Conservation (phyloP, 1,284 basidiomycete genomes). For the Apiotrichum sp. region DNA sequence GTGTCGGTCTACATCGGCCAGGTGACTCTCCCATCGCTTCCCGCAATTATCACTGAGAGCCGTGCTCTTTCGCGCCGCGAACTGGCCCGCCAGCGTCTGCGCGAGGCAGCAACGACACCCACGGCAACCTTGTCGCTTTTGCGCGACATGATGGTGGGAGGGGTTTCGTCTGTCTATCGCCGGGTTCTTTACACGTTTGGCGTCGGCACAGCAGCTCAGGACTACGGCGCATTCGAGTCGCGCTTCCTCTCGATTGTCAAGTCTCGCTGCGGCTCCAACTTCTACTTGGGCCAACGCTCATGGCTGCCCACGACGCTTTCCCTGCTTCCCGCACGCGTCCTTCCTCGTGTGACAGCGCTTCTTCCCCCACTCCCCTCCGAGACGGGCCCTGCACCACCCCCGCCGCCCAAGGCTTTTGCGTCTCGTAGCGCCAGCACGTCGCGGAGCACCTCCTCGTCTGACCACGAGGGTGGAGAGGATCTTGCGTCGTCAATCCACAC, state of each 20-base stretch:
- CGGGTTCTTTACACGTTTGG: constrained; percentile 22
- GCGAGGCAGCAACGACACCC: constrained; percentile 15
- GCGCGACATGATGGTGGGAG: constrained; percentile 21
- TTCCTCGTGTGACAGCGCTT: constrained; percentile 21
- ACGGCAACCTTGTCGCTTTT: constrained; percentile 27
- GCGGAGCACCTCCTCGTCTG: constrained; percentile 18
- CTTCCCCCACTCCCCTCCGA: constrained; percentile 27
- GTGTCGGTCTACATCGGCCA: constrained; percentile 39
- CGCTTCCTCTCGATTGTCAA: constrained; percentile 30
- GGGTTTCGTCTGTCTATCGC: constrained; percentile 1
- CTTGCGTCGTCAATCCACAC: constrained; percentile 38
- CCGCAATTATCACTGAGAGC: constrained; percentile 29
- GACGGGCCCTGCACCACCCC: constrained; percentile 25
- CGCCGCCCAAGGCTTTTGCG: constrained; percentile 11
- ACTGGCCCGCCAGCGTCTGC: constrained; percentile 26
- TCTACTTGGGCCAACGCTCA: constrained; percentile 30
- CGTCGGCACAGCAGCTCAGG: constrained; percentile 24
- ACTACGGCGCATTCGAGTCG: constrained; percentile 33
- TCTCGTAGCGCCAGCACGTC: not conserved
- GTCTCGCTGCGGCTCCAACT: constrained; percentile 12
- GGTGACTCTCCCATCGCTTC: constrained; percentile 32
- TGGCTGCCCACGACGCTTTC: constrained; percentile 28
- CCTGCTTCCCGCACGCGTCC: constrained; percentile 16
- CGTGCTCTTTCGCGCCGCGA: constrained; percentile 26
- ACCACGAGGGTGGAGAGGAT: constrained; percentile 38